Evolutionary conservation across 2,329 filamentous ascomycete genomes (phyloP).

Genomic region (Plectosphaerella sp.): DNA sequence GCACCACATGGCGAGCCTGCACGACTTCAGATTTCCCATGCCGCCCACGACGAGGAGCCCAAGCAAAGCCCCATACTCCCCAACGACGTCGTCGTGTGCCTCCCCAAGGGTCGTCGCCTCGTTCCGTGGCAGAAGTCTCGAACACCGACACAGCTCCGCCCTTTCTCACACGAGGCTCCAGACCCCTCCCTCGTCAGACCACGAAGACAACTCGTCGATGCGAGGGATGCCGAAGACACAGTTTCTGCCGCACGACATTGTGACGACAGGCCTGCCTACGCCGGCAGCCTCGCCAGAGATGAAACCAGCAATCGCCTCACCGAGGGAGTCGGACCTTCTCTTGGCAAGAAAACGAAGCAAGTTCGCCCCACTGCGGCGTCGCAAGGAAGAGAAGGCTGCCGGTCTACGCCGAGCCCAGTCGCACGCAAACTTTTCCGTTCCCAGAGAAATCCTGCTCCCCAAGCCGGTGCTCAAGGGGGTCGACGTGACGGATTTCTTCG

Average conservation of each 20-base stretch:
- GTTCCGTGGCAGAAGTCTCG: slow-evolving; percentile 3
- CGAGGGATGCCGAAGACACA: slow-evolving; percentile 4
- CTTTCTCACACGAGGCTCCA: slow-evolving; percentile 18
- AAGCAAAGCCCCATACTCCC: slow-evolving; percentile 15
- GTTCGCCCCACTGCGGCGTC: slow-evolving; percentile 6
- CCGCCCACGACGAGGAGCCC: slow-evolving; percentile 21
- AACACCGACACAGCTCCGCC: slow-evolving; percentile 11
- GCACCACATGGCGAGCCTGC: slow-evolving; percentile 19
- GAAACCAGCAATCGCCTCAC: slow-evolving; percentile 16
- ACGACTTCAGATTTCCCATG: slow-evolving; percentile 32
- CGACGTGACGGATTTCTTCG: slow-evolving; percentile 15
- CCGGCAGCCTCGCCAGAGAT: slow-evolving; percentile 29
- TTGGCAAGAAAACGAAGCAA: slow-evolving; percentile 7
- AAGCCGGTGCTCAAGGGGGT: slow-evolving; percentile 17
- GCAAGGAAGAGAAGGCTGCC: slow-evolving; percentile 10
- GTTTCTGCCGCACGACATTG: slow-evolving; percentile 7
- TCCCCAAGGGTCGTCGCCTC: slow-evolving; percentile 4
- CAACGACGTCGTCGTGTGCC: slow-evolving; percentile 1
- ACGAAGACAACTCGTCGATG: slow-evolving; percentile 20
- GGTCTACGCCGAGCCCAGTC: slow-evolving; percentile 20
- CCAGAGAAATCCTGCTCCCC: slow-evolving; percentile 5
- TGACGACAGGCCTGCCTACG: slow-evolving; percentile 19
- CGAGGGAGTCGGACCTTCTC: slow-evolving; percentile 14
- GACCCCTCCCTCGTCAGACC: slow-evolving; percentile 28
- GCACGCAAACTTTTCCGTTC: slow-evolving; percentile 18